Percentiles rank a stretch among this genome's conserved stretches.
Evolutionary conservation across 2,329 filamentous ascomycete species (phyloP).

Genomic region (Microdochium bolleyi): DNA sequence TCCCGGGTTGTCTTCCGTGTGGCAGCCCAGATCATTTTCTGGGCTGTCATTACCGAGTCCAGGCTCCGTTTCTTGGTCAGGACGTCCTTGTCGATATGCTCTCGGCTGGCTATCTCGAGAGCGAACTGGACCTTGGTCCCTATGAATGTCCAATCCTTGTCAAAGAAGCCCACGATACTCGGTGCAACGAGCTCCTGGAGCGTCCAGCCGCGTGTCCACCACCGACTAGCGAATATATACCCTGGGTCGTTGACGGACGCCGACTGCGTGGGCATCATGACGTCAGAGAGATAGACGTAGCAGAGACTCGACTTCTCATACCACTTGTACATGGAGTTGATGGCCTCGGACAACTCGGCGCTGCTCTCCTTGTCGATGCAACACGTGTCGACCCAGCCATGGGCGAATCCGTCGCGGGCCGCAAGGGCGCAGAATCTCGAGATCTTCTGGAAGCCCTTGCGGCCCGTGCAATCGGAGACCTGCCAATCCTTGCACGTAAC

Average conservation of each 20-base stretch:
- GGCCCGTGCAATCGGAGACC: neutral
- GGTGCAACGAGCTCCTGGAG: slow-evolving; percentile 1
- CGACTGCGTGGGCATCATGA: neutral
- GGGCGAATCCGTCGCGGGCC: neutral
- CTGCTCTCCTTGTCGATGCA: neutral
- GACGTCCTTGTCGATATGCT: neutral
- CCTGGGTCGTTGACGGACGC: no score
- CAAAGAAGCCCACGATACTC: neutral
- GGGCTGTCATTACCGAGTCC: slow-evolving; percentile 3
- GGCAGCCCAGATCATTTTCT: slow-evolving; percentile 13
- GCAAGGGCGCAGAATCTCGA: neutral
- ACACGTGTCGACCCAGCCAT: slow-evolving; percentile 14
- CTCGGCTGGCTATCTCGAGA: neutral
- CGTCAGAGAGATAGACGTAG: neutral
- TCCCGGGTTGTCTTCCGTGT: slow-evolving; percentile 5
- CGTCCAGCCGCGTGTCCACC: slow-evolving; percentile 2
- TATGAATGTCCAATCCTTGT: neutral
- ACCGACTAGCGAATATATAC: neutral
- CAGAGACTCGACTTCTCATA: neutral
- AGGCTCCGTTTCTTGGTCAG: neutral
- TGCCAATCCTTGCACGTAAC: neutral
- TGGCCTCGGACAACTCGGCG: neutral
- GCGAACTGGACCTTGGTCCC: slow-evolving; percentile 1
- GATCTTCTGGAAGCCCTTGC: neutral
- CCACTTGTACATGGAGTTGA: no score